phyloP scores from a whole-genome alignment of 2,329 filamentous ascomycete species.

The Microsporum canis region DNA sequence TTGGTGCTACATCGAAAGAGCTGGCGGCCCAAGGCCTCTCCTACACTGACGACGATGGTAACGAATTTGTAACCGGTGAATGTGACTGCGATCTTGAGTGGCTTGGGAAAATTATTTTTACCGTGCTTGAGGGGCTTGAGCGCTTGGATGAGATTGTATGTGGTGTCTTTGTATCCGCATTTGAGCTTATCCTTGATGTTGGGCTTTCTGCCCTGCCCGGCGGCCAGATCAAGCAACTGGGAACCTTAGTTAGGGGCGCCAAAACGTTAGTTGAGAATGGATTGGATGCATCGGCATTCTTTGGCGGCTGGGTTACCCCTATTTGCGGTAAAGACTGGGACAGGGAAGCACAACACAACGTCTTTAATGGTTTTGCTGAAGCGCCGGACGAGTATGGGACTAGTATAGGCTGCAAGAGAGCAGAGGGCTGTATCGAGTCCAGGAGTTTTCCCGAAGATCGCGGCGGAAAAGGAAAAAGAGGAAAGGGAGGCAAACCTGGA shows the following conservation, averaged over 20 bases:
- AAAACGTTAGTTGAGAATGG: conserved; percentile 3
- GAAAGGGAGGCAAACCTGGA: not conserved
- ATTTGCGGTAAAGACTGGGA: not conserved
- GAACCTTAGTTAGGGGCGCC: not conserved
- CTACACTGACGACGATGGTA: not conserved
- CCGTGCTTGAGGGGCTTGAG: not conserved
- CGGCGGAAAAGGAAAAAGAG: not conserved
- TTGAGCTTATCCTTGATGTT: not conserved
- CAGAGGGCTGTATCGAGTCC: not conserved
- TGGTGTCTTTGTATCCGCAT: not conserved
- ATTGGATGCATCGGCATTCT: not conserved
- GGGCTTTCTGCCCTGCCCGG: not conserved
- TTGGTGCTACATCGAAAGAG: not conserved
- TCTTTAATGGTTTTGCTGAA: not conserved
- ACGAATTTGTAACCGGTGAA: not conserved
- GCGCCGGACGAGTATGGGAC: not conserved
- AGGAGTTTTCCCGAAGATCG: not conserved
- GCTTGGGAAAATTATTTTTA: not conserved
- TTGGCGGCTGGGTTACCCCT: not conserved
- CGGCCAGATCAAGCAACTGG: not conserved
- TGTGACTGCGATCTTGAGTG: not conserved
- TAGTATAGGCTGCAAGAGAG: not conserved
- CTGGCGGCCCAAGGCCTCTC: not conserved
- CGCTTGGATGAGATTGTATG: not conserved
- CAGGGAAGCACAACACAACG: not conserved